Evolutionary conservation across 257 asterid species (phyloP).

Genomic region (Sherardia arvensis): DNA sequence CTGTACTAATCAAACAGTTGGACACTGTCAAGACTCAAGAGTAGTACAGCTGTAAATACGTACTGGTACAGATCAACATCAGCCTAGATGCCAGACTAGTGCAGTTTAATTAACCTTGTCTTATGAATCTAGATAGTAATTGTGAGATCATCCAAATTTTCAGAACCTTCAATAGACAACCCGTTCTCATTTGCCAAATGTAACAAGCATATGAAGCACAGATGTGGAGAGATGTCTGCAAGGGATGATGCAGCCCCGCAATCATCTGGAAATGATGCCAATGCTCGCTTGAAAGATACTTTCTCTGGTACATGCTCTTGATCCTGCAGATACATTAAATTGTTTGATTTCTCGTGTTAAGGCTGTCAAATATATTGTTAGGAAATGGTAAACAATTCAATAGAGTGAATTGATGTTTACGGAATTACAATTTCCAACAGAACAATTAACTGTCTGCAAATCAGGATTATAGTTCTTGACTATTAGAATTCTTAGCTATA

Average conservation of each 20-base stretch:
- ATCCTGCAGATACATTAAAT: conserved; percentile 8
- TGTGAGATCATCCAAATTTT: conserved; percentile 62
- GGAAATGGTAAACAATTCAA: not conserved
- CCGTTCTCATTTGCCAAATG: conserved; percentile 96
- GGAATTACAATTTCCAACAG: no score
- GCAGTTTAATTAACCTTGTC: not conserved
- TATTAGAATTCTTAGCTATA: not conserved
- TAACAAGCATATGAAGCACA: conserved; percentile 91
- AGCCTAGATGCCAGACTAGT: not conserved
- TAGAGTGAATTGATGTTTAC: not conserved
- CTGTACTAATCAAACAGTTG: not conserved
- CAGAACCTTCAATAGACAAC: conserved; percentile 43
- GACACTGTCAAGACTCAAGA: not conserved
- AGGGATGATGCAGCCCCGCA: conserved; percentile 58
- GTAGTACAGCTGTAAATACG: not conserved
- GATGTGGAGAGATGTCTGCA: conserved; percentile 68
- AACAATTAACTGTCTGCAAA: not conserved
- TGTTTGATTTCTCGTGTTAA: not conserved
- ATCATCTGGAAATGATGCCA: conserved; percentile 53
- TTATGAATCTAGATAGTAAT: conserved; percentile 22
- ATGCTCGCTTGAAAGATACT: conserved; percentile 55
- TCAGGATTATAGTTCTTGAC: not conserved
- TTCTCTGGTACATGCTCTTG: conserved; percentile 23
- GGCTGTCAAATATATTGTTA: not conserved
- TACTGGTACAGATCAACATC: not conserved